Evolutionary conservation across 768 basidiomycete species (phyloP).

Genomic region (Kwoniella pini): DNA sequence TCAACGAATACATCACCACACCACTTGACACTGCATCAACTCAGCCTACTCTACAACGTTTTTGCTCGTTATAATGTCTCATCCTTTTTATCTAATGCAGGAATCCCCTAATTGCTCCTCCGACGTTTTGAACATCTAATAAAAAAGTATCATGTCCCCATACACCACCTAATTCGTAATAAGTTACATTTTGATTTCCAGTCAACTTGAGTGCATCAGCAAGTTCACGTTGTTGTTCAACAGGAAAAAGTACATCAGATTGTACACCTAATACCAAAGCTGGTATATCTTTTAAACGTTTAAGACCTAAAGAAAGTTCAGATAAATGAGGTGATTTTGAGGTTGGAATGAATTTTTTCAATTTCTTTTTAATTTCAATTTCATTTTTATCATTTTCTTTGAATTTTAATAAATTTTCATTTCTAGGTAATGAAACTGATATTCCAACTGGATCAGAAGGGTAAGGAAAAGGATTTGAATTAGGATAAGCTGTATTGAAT

Average conservation of each 20-base stretch:
- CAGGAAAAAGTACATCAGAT: constrained; percentile 93
- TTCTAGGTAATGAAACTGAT: constrained; percentile 35
- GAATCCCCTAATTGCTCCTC: constrained; percentile 88
- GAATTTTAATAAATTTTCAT: constrained; percentile 9
- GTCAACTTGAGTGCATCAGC: constrained; percentile 87
- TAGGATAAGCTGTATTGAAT: constrained; percentile 42
- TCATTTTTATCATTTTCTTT: not conserved
- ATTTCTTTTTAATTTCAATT: constrained; percentile 32
- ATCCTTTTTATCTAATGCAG: constrained; percentile 56
- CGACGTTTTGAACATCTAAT: constrained; percentile 88
- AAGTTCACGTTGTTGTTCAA: constrained; percentile 94
- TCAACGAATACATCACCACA: no score
- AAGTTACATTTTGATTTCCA: constrained; percentile 84
- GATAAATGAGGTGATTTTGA: constrained; percentile 66
- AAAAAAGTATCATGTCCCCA: constrained; percentile 99
- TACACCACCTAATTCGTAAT: constrained; percentile 97
- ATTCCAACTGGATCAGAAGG: constrained; percentile 41
- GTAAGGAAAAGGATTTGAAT: constrained; percentile 46
- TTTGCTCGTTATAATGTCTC: no score
- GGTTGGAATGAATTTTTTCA: constrained; percentile 55
- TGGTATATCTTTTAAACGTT: constrained; percentile 73
- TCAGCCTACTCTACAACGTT: no score
- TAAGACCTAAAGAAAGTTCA: constrained; percentile 74
- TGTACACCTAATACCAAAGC: constrained; percentile 89
- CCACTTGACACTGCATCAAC: no score